Base-by-base conservation (phyloP, 441 rosid genomes). In the Euphorbia celastroides region DNA sequence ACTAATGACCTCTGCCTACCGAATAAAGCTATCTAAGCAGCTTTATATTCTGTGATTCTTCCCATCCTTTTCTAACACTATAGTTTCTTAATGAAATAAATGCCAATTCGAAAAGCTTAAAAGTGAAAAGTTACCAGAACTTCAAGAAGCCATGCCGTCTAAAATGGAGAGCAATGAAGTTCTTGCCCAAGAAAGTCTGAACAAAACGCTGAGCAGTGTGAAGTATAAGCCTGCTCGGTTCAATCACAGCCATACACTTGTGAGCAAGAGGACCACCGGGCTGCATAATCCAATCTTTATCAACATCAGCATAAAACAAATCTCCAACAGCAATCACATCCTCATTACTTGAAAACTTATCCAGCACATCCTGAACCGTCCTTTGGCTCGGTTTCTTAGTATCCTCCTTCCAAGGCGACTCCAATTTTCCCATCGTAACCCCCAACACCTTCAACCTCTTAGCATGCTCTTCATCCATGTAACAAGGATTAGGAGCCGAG, bases 111-210 rank as follows among this genome's bases (percentile, higher is more conserved):
- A 54, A 19, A 27, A 58, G 7, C 70, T 25, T 27, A 20, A 16
- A 48, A 66, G 34, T 51, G 20, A 58, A 58, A 38, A 64, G 82
- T 60, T 80, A 94, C 99, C 97, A 94, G 78, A 94, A 94, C 80
- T 92, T 92, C 81, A 89, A 86, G 79, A 89, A 94, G 23, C 99
- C 99, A 75, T 94, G 99, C 22, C 99, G 80, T 23, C 99, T 85
- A 23, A 94, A 84, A 84, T 94, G 98, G 67, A 94, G 86, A 69
- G 99, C 88, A 31, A 92, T 69, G 71, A 77, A 94, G 77, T 89
- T 79, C 69, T 74, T 83, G 65, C 99, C 98, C 75, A 93, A 82
- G 78, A 91, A 91, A 28, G 97, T 93, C 79, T 93, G 99, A 64
- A 91, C 68, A 62, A 89, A 93, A 59, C 97, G 80, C 83, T 91